Percentiles rank a stretch among this genome's conserved stretches.
phyloP scores from a whole-genome alignment of 176 grass and related monocot species.

The Oryza glumipatula region DNA sequence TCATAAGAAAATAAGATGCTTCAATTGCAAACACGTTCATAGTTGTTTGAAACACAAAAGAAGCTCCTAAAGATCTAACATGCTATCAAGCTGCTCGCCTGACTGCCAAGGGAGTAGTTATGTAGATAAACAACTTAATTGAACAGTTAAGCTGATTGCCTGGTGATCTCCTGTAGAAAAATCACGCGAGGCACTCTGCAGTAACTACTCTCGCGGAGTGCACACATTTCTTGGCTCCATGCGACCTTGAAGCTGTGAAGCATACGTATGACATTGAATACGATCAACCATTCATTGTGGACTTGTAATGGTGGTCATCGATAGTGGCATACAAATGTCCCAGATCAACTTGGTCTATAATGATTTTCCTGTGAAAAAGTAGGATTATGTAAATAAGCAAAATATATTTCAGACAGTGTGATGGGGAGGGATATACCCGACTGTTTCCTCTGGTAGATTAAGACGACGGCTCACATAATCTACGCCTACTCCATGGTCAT shows the following conservation, averaged over 20 bases:
- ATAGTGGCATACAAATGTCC: conserved; percentile 87
- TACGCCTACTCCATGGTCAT: conserved; percentile 65
- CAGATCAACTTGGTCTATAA: conserved; percentile 47
- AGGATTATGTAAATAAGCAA: neutral
- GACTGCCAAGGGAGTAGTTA: neutral
- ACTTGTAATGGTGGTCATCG: conserved; percentile 81
- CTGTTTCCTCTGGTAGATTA: conserved; percentile 43
- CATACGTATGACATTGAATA: neutral
- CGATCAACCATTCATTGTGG: conserved; percentile 74
- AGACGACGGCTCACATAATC: conserved; percentile 55
- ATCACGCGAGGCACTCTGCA: neutral
- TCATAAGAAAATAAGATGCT: neutral
- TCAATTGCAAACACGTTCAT: neutral
- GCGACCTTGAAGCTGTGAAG: neutral
- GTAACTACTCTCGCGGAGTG: conserved; percentile 14
- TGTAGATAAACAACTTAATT: conserved; percentile 20
- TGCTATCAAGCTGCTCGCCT: neutral
- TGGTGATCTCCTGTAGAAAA: neutral
- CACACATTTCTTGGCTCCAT: neutral
- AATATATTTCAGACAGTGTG: conserved; percentile 1
- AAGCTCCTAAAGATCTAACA: conserved; percentile 9
- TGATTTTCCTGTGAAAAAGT: conserved; percentile 48
- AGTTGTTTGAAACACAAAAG: neutral
- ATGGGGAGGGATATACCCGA: conserved; percentile 53
- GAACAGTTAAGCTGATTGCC: conserved; percentile 21